These are phyloP conservation scores for Curvularia sp. DNA, from an alignment of 2,329 filamentous ascomycete genomes.

Conservation along the genomic window DNA sequence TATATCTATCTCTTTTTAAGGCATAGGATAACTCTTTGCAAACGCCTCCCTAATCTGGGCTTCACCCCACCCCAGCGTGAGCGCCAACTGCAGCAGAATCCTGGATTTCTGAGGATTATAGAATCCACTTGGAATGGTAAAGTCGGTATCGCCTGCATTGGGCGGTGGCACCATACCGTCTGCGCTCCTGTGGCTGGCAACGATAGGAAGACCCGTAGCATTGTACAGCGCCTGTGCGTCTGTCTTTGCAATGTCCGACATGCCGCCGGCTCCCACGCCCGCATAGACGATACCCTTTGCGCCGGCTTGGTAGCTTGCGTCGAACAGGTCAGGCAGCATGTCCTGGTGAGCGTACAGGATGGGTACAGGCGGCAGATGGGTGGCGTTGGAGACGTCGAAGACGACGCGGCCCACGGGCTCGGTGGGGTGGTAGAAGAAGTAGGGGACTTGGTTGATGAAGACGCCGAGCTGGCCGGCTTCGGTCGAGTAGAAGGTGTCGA, in stretches of 20 bases:
- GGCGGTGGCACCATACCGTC: constrained; percentile 60
- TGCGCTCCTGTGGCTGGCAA: constrained; percentile 61
- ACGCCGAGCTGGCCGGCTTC: constrained; percentile 64
- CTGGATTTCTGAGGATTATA: constrained; percentile 65
- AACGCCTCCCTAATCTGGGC: constrained; percentile 56
- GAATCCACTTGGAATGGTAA: constrained; percentile 58
- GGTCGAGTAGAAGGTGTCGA: constrained; percentile 67
- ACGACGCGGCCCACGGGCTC: constrained; percentile 55
- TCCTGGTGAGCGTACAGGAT: constrained; percentile 65
- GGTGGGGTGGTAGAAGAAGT: constrained; percentile 66
- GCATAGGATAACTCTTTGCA: constrained; percentile 42
- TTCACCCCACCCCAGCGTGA: constrained; percentile 43
- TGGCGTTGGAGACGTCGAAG: constrained; percentile 50
- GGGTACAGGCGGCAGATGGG: constrained; percentile 63
- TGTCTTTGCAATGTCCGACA: constrained; percentile 35
- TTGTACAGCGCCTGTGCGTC: constrained; percentile 57
- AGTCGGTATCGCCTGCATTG: constrained; percentile 25
- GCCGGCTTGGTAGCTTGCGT: constrained; percentile 58
- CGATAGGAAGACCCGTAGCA: constrained; percentile 58
- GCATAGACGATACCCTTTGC: constrained; percentile 64
- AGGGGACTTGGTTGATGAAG: constrained; percentile 65
- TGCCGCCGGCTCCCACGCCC: constrained; percentile 63
- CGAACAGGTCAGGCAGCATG: constrained; percentile 58
- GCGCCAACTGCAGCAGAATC: constrained; percentile 56
- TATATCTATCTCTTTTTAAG: constrained; percentile 1